Conservation (phyloP, 129 eudicot species). For the Flaveria linearis region DNA sequence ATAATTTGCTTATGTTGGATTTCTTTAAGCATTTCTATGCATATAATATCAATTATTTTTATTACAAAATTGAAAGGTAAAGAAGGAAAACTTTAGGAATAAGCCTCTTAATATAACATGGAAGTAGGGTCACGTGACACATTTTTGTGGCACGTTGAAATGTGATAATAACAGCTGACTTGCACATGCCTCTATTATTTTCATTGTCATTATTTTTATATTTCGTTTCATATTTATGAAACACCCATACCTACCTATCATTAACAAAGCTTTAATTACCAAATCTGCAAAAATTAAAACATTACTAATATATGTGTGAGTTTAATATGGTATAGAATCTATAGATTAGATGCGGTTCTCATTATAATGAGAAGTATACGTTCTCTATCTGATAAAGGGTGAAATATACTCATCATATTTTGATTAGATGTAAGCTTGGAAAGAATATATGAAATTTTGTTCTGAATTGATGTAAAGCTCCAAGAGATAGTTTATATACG, state of each 20-base stretch:
- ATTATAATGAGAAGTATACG: too few species aligned
- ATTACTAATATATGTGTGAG: too few species aligned
- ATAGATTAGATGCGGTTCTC: too few species aligned
- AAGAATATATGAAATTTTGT: too few species aligned
- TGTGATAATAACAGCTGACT: conserved; percentile 40
- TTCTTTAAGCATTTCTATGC: background rate
- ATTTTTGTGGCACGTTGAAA: conserved; percentile 41
- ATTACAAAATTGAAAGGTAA: background rate
- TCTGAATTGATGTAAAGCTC: too few species aligned
- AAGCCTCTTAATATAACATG: conserved; percentile 29
- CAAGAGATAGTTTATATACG: too few species aligned
- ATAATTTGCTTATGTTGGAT: background rate
- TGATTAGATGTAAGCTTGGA: too few species aligned
- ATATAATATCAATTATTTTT: background rate
- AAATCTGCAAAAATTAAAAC: background rate
- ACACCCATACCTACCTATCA: conserved; percentile 21
- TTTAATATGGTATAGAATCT: too few species aligned
- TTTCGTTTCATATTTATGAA: conserved; percentile 21
- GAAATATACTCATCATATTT: too few species aligned
- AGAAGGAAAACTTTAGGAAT: conserved; percentile 9
- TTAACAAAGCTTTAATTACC: conserved; percentile 11
- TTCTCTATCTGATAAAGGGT: too few species aligned
- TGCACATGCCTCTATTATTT: conserved; percentile 35
- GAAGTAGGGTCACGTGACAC: conserved; percentile 39
- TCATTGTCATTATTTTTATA: background rate